phyloP scores from a whole-genome alignment of 2,329 filamentous ascomycete genomes.

The Exophiala xenobiotica region DNA sequence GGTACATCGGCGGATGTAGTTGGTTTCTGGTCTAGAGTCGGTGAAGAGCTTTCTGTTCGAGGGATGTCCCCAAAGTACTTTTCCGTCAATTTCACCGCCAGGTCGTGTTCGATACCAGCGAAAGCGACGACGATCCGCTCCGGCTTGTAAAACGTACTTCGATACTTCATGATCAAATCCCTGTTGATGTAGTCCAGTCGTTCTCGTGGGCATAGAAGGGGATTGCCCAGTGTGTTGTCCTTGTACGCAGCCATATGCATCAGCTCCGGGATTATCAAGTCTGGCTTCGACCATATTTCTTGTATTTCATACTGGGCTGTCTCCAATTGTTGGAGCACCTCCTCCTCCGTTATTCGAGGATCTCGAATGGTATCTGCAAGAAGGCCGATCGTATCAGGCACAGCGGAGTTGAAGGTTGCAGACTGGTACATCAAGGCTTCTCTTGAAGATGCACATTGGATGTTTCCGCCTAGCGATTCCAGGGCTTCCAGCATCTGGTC shows the following conservation, averaged over 20 bases:
- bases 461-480: conserved; percentile 88
- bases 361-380: conserved; percentile 92
- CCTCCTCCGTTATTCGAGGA: conserved; percentile 78
- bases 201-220: conserved; percentile 85
- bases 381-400: conserved; percentile 76
- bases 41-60: conserved; percentile 34
- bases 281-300: conserved; percentile 97
- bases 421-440: conserved; percentile 99
- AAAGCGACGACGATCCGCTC: conserved; percentile 94
- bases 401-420: conserved; percentile 92
- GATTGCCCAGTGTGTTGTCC: conserved; percentile 93
- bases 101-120: conserved; percentile 79
- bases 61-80: conserved; percentile 92
- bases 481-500: conserved; percentile 86
- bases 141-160: conserved; percentile 79
- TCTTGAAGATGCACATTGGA: conserved; percentile 92
- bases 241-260: conserved; percentile 95
- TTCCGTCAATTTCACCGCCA: conserved; percentile 76
- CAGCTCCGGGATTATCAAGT: conserved; percentile 90
- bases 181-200: conserved; percentile 72
- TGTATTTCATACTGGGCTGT: conserved; percentile 94
- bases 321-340: conserved; percentile 81
- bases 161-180: conserved; percentile 72
- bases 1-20: conserved; percentile 35
- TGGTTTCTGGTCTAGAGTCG: conserved; percentile 16